Evolutionary conservation across 306 rosid genomes (phyloP).

Genomic region (Vicia sativa): DNA sequence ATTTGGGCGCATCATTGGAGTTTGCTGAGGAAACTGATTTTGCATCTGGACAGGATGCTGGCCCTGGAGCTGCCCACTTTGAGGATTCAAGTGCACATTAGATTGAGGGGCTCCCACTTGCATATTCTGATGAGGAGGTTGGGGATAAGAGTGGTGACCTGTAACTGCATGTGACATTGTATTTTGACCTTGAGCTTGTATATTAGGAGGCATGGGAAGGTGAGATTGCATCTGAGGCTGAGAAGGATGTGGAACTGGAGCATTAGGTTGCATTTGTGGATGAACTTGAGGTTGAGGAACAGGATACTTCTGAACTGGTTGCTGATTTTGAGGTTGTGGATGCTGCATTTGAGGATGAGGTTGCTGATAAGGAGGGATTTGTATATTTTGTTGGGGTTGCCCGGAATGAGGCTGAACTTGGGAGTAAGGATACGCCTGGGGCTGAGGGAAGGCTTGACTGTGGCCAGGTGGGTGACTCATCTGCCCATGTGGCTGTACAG

Average conservation of each 20-base stretch:
- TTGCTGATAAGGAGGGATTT: slow-evolving; percentile 74
- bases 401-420: slow-evolving; percentile 51
- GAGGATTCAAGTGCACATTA: slow-evolving; percentile 51
- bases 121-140: slow-evolving; percentile 63
- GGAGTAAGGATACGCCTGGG: slow-evolving; percentile 54
- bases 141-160: slow-evolving; percentile 74
- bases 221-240: slow-evolving; percentile 55
- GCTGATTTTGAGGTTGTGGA: slow-evolving; percentile 63
- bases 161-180: slow-evolving; percentile 62
- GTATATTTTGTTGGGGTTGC: slow-evolving; percentile 63
- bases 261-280: slow-evolving; percentile 57
- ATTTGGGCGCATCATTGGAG: slow-evolving; percentile 60
- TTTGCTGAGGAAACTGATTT: slow-evolving; percentile 67
- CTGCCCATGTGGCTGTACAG: slow-evolving; percentile 60
- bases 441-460: slow-evolving; percentile 47
- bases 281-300: slow-evolving; percentile 62
- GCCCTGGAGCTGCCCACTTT: slow-evolving; percentile 54
- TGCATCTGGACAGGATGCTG: slow-evolving; percentile 60
- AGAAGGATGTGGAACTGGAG: slow-evolving; percentile 56
- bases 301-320: slow-evolving; percentile 61
- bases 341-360: slow-evolving; percentile 62
- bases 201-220: slow-evolving; percentile 50
- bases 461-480: slow-evolving; percentile 59
- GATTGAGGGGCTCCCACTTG: slow-evolving; percentile 65
- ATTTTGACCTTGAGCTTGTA: slow-evolving; percentile 63